phyloP scores from a whole-genome alignment of 1,139 yeast species.

The Taphrina flavorubra region DNA sequence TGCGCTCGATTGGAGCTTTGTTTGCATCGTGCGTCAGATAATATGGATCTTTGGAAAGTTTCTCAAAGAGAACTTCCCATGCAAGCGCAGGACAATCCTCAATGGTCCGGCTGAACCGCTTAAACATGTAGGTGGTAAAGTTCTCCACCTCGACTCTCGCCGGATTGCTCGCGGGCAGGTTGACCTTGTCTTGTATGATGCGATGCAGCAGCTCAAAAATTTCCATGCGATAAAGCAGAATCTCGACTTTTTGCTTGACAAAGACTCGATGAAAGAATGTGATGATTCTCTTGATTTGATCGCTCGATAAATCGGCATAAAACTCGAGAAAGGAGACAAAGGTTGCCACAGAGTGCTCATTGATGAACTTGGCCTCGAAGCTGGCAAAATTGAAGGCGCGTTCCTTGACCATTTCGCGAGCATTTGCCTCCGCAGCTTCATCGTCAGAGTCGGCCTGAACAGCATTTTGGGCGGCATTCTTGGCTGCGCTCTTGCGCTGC shows the following conservation, averaged over 20 bases:
- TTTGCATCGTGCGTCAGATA: conserved; percentile 65
- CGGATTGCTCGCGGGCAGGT: conserved; percentile 53
- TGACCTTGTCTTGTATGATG: conserved; percentile 53
- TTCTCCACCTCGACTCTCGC: conserved; percentile 67
- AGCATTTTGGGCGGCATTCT: conserved; percentile 1
- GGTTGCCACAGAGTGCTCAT: conserved; percentile 56
- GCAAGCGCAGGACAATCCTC: conserved; percentile 63
- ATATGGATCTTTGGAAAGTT: conserved; percentile 59
- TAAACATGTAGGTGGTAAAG: conserved; percentile 71
- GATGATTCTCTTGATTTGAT: conserved; percentile 67
- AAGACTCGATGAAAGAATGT: conserved; percentile 76
- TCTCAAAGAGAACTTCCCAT: conserved; percentile 71
- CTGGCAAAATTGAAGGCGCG: conserved; percentile 60
- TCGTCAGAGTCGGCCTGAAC: conserved; percentile 52
- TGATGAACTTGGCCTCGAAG: conserved; percentile 50
- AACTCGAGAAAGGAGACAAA: conserved; percentile 61
- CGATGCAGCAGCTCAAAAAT: conserved; percentile 65
- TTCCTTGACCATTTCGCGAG: conserved; percentile 55
- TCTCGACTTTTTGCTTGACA: conserved; percentile 65
- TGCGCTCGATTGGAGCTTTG: conserved; percentile 46
- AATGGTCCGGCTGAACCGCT: conserved; percentile 61
- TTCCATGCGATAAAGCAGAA: conserved; percentile 74
- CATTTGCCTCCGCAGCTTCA: conserved; percentile 53
- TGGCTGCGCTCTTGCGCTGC: conserved; percentile 46
- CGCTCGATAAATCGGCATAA: conserved; percentile 66